Conservation (phyloP, 306 rosid species). For the Alnus glutinosa region DNA sequence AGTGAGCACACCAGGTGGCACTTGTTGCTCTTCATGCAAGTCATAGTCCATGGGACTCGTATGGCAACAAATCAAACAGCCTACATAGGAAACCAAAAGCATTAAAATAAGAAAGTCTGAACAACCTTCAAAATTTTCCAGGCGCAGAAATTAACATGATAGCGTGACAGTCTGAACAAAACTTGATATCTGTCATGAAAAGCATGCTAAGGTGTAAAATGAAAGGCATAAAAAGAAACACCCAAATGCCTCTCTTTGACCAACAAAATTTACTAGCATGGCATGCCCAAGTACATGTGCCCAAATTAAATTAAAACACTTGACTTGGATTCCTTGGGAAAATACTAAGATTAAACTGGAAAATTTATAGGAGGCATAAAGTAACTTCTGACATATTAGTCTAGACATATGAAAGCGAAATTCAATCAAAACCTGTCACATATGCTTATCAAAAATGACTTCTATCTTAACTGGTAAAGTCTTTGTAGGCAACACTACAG, state of each 20-base stretch:
- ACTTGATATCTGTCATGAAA: neutral
- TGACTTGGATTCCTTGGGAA: neutral
- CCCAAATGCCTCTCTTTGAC: slow-evolving; percentile 14
- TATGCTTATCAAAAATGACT: neutral
- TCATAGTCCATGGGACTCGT: slow-evolving; percentile 59
- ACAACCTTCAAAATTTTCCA: slow-evolving; percentile 16
- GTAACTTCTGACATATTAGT: neutral
- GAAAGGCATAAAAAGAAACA: neutral
- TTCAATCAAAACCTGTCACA: slow-evolving; percentile 4
- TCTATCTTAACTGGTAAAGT: neutral
- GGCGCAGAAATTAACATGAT: slow-evolving; percentile 4
- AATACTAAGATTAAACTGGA: neutral
- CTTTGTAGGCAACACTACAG: slow-evolving; percentile 1
- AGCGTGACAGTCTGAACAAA: neutral
- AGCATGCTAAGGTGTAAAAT: neutral
- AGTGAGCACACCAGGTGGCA: slow-evolving; percentile 44
- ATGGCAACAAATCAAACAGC: slow-evolving; percentile 36
- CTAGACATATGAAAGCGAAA: neutral
- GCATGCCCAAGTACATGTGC: slow-evolving; percentile 5
- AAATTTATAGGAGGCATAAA: neutral
- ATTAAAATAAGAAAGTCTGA: slow-evolving; percentile 21
- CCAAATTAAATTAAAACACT: neutral
- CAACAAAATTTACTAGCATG: slow-evolving; percentile 16
- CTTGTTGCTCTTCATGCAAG: slow-evolving; percentile 31
- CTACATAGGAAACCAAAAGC: slow-evolving; percentile 34